Conservation (phyloP, 2,329 filamentous ascomycete species). For the Xylariaceae sp. region DNA sequence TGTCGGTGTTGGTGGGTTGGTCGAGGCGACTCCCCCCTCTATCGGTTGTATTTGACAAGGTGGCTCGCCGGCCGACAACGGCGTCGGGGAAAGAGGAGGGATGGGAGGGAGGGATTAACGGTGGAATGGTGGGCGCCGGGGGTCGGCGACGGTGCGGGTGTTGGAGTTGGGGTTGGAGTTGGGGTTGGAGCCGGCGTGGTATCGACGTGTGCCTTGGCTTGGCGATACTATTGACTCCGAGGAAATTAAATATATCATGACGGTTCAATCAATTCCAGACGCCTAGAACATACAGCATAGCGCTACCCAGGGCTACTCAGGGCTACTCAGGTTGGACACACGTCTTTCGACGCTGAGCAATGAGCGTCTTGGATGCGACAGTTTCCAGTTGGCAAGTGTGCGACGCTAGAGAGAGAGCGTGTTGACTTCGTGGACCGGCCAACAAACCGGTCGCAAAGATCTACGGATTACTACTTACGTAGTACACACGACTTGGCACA, state of each 20-base stretch:
- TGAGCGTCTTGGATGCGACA: too few species aligned
- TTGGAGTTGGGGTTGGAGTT: neutral
- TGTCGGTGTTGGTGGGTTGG: constrained; percentile 23
- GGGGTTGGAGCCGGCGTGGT: neutral
- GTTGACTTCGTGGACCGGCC: too few species aligned
- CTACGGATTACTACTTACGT: too few species aligned
- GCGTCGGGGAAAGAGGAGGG: constrained; percentile 30
- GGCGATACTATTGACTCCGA: neutral
- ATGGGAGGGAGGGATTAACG: constrained; percentile 17
- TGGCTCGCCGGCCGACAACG: constrained; percentile 22
- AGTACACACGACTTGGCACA: too few species aligned
- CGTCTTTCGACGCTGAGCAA: neutral
- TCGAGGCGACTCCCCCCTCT: constrained; percentile 26
- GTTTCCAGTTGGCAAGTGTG: too few species aligned
- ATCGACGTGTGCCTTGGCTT: neutral
- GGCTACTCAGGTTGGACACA: neutral
- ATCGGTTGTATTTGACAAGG: constrained; percentile 19
- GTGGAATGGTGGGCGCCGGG: constrained; percentile 25
- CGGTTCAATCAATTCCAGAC: neutral
- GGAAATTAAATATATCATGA: constrained; percentile 4
- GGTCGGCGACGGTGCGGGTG: neutral
- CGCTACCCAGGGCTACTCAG: neutral
- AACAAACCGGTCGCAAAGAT: too few species aligned
- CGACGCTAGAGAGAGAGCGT: too few species aligned
- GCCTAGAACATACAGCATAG: too few species aligned